Evolutionary conservation across 257 asterid species (phyloP).

Genomic region (Ehretia macrophylla): DNA sequence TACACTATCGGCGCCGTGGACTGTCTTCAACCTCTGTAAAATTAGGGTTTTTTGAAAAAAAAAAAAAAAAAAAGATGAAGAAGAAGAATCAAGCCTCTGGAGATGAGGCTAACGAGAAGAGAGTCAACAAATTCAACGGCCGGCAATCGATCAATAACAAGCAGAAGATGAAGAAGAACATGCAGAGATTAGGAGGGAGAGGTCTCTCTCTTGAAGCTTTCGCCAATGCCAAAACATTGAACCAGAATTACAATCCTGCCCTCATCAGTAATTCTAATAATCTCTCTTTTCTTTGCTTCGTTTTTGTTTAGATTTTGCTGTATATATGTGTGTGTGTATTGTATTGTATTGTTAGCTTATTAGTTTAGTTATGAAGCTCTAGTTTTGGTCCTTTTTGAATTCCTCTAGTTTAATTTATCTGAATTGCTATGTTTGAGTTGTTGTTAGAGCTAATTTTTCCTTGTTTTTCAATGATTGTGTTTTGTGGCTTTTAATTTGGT

Average conservation of each 20-base stretch:
- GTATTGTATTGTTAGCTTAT: not conserved
- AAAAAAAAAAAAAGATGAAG: slow-evolving; percentile 15
- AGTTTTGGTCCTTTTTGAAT: no score
- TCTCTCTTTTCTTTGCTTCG: not conserved
- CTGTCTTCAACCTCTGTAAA: not conserved
- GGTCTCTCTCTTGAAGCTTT: slow-evolving; percentile 84
- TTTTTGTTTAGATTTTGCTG: not conserved
- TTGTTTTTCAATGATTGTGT: no score
- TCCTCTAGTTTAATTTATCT: no score
- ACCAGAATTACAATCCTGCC: slow-evolving; percentile 60
- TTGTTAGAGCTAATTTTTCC: not conserved
- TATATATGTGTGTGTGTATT: not conserved
- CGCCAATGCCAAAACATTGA: slow-evolving; percentile 67
- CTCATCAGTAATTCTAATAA: slow-evolving; percentile 54
- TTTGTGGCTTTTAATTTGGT: no score
- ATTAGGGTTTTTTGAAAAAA: not conserved
- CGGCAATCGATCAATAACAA: slow-evolving; percentile 31
- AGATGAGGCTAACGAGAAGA: not conserved
- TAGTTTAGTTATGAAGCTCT: no score
- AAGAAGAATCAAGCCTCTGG: not conserved
- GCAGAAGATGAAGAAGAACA: slow-evolving; percentile 57
- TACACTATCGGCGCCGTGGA: not conserved
- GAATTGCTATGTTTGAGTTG: no score
- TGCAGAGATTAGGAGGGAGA: slow-evolving; percentile 83
- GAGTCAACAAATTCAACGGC: slow-evolving; percentile 20